These are phyloP conservation scores for Artemisia annua DNA, from an alignment of 129 eudicot species.

Conservation along the genomic window DNA sequence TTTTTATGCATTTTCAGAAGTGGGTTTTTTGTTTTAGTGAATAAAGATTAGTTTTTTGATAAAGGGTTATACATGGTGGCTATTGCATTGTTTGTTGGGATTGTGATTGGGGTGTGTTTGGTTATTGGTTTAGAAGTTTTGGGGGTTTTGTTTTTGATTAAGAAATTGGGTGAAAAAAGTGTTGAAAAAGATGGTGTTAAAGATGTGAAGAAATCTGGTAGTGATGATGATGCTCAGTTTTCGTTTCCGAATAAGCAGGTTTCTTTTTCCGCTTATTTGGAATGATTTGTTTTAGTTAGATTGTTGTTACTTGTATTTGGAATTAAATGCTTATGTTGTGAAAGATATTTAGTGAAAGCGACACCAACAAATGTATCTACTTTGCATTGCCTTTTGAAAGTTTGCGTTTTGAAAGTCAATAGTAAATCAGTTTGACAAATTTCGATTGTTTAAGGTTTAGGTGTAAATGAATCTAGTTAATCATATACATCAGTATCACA, in stretches of 20 bases:
- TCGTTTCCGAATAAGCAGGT: slow-evolving; percentile 53
- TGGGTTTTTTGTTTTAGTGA: background rate
- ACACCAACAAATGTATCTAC: background rate
- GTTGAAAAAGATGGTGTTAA: slow-evolving; percentile 33
- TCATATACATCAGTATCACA: no score
- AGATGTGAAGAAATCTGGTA: slow-evolving; percentile 6
- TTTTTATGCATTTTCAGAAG: slow-evolving; percentile 12
- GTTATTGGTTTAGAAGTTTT: slow-evolving; percentile 51
- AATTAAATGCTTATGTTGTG: background rate
- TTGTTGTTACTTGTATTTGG: background rate
- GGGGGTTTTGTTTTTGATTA: slow-evolving; percentile 42
- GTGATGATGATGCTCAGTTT: slow-evolving; percentile 29
- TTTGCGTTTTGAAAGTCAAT: background rate
- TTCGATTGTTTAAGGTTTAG: no score
- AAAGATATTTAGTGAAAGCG: background rate
- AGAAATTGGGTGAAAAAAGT: slow-evolving; percentile 38
- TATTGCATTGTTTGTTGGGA: slow-evolving; percentile 46
- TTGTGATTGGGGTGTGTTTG: slow-evolving; percentile 56
- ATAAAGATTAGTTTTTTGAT: background rate
- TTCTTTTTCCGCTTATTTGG: background rate
- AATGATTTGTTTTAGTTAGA: background rate
- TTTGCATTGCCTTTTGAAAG: no score
- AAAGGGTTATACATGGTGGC: slow-evolving; percentile 30
- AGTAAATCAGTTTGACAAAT: background rate
- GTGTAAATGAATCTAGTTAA: no score